A percentile compares a stretch with the other conserved stretches of the same genome.
phyloP scores from a whole-genome alignment of 2,329 filamentous ascomycete species.

The Aspergillus sp. region DNA sequence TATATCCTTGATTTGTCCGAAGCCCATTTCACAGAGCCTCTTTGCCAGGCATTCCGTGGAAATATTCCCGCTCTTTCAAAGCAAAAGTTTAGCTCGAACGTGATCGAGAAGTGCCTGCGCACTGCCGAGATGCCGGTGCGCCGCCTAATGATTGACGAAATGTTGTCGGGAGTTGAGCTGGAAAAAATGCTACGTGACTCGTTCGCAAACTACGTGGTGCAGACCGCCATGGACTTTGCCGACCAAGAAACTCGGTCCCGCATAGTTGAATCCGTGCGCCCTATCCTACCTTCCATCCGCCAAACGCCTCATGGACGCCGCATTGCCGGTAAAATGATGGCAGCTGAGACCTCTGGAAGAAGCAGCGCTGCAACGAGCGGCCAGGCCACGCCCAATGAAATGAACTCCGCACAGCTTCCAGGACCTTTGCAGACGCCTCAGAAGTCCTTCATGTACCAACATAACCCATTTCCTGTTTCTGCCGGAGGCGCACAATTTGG shows the following conservation, averaged over 20 bases:
- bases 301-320: slow-evolving; percentile 92
- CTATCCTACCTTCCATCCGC: slow-evolving; percentile 79
- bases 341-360: slow-evolving; percentile 49
- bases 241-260: slow-evolving; percentile 70
- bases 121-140: slow-evolving; percentile 74
- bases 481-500: slow-evolving; percentile 26
- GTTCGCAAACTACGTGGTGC: slow-evolving; percentile 96
- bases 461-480: slow-evolving; percentile 25
- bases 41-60: slow-evolving; percentile 77
- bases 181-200: slow-evolving; percentile 87
- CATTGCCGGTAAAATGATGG: slow-evolving; percentile 81
- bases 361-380: slow-evolving; percentile 40
- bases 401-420: slow-evolving; percentile 36
- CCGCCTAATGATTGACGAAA: slow-evolving; percentile 81
- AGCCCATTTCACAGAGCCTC: slow-evolving; percentile 79
- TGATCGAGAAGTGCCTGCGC: slow-evolving; percentile 93
- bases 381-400: slow-evolving; percentile 41
- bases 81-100: slow-evolving; percentile 99
- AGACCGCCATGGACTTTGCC: slow-evolving; percentile 88
- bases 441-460: slow-evolving; percentile 33
- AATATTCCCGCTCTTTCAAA: slow-evolving; percentile 73
- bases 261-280: slow-evolving; percentile 81
- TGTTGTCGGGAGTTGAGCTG: slow-evolving; percentile 72
- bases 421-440: slow-evolving; percentile 29
- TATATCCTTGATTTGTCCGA: slow-evolving; percentile 97